Conservation (phyloP, 2,329 filamentous ascomycete genomes). For the Ceratocystis huliohia region DNA sequence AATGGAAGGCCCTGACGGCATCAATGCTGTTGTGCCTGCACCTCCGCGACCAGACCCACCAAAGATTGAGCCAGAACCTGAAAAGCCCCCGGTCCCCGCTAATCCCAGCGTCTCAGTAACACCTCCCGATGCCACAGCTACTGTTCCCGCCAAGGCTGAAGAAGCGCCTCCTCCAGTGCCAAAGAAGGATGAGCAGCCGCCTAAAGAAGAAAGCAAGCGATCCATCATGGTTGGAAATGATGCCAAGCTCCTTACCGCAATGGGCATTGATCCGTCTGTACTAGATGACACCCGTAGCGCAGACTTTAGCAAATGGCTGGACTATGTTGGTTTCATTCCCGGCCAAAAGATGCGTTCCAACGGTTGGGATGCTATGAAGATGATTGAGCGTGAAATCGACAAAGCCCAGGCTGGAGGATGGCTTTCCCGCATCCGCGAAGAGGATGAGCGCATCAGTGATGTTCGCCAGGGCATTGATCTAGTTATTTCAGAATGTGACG, state of each 20-base stretch:
- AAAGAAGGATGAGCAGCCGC: conserved; percentile 30
- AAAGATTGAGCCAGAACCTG: conserved; percentile 23
- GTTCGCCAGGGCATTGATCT: conserved; percentile 78
- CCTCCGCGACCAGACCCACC: conserved; percentile 40
- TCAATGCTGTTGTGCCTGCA: conserved; percentile 75
- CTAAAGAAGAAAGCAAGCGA: conserved; percentile 32
- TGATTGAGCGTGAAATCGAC: conserved; percentile 75
- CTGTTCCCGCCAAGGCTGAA: conserved; percentile 9
- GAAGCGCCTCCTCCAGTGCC: conserved; percentile 21
- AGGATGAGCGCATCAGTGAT: conserved; percentile 78
- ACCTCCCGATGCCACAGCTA: conserved; percentile 23
- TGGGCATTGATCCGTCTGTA: conserved; percentile 67
- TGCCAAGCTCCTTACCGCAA: conserved; percentile 59
- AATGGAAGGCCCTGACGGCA: conserved; percentile 70
- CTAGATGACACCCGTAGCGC: conserved; percentile 56
- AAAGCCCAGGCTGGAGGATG: conserved; percentile 86
- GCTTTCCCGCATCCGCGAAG: conserved; percentile 70
- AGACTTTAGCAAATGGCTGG: conserved; percentile 70
- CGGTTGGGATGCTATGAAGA: conserved; percentile 67
- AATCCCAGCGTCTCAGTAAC: conserved; percentile 10
- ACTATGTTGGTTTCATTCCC: conserved; percentile 77
- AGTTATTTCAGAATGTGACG: conserved; percentile 89
- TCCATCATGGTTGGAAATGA: conserved; percentile 60
- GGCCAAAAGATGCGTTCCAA: conserved; percentile 62
- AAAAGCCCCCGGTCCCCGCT: conserved; percentile 27